Evolutionary conservation across 2,329 filamentous ascomycete genomes (phyloP), one percentile per base, ranked within the genome.

Genomic region (Xylariaceae sp.): DNA sequence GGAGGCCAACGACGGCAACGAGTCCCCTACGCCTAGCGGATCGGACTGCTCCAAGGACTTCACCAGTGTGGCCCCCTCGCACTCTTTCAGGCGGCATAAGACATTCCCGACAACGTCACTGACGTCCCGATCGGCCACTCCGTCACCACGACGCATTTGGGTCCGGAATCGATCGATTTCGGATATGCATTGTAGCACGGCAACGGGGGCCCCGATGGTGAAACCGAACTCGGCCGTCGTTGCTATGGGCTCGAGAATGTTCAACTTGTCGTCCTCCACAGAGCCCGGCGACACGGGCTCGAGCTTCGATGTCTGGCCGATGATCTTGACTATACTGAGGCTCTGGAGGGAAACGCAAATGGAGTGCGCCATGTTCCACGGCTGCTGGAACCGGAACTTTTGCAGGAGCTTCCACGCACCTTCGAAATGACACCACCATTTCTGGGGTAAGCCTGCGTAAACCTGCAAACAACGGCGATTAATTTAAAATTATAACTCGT

Each of bases 311-410:
- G 32, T 34, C 4, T 15, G 7, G 21, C 32, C 17, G 13, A 34
- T 34, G 4, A 34, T 34, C 14, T 13, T 21, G 15, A 13, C 14
- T 5, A 34, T 34, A 15, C 7, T 9, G 7, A 34, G 17, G 21
- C 32, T 34, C 32, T 34, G 32, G 6, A 34, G n/a, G 23, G 32
- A 34, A 12, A 34, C 5, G 16, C 32, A 34, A 8, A 34, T 15
- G 9, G 5, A 34, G 8, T 21, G 9, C 16, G 32, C 17, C 9
- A 34, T 23, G 6, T 34, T 34, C 32, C 32, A 34, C 6, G 32
- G 32, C 15, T 23, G 17, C 6, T 7, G 13, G 13, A 7, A 5
- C 14, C 21, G 32, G 14, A 16, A 34, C 13, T 6, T 19, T 15
- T 34, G 8, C 6, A 34, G 26, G 13, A 34, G 32, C 5, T 7